phyloP scores from a whole-genome alignment of 805 yeast genomes.

The Pichia nanzhaoensis region DNA sequence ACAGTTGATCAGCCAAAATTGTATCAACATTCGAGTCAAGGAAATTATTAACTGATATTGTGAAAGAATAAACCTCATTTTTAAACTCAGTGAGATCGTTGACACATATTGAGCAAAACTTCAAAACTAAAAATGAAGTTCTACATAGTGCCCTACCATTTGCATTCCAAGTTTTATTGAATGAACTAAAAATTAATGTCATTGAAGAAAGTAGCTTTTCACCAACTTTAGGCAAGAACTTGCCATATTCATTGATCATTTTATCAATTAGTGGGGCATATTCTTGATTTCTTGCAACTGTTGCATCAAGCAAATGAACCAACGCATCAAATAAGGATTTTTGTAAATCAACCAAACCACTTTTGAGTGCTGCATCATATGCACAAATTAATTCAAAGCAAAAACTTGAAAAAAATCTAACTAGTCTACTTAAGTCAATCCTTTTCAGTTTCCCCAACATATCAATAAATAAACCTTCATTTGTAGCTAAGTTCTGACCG shows the following conservation, averaged over 20 bases:
- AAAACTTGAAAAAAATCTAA: constrained; percentile 58
- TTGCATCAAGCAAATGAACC: constrained; percentile 53
- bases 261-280: constrained; percentile 50
- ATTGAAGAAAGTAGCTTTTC: constrained; percentile 40
- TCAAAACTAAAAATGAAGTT: constrained; percentile 45
- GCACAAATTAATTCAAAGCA: constrained; percentile 33
- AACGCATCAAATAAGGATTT: constrained; percentile 44
- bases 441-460: constrained; percentile 45
- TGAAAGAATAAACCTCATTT: constrained; percentile 24
- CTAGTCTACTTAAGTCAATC: constrained; percentile 45
- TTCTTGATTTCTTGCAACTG: constrained; percentile 60
- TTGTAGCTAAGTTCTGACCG: constrained; percentile 34
- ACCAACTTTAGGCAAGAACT: constrained; percentile 44
- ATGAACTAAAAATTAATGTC: constrained; percentile 40
- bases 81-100: constrained; percentile 12
- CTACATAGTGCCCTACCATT: constrained; percentile 61
- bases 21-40: constrained; percentile 40
- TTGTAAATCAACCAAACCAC: constrained; percentile 23
- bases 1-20: constrained; percentile 55
- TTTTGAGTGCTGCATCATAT: constrained; percentile 19
- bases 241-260: constrained; percentile 33
- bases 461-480: constrained; percentile 38
- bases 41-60: constrained; percentile 35
- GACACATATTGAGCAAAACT: constrained; percentile 28
- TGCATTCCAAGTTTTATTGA: constrained; percentile 52